Evolutionary conservation across 2,329 filamentous ascomycete genomes (phyloP).

Genomic region (Cercospora citrullina): DNA sequence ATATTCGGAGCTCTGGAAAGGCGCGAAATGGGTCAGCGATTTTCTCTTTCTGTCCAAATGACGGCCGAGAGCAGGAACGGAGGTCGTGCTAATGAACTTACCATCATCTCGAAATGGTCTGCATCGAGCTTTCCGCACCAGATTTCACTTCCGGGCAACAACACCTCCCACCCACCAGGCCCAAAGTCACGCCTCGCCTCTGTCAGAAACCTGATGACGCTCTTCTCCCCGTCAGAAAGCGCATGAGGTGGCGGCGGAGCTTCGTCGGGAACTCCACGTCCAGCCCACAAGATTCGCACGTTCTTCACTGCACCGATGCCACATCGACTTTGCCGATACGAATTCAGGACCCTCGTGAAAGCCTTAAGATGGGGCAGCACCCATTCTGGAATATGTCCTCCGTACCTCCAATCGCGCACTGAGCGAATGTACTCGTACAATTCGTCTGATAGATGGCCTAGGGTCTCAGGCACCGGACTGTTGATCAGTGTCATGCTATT

Average conservation of each 20-base stretch:
- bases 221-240: conserved; percentile 9
- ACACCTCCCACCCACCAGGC: conserved; percentile 10
- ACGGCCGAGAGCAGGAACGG: background rate
- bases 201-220: conserved; percentile 15
- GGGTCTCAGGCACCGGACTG: conserved; percentile 30
- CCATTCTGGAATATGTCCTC: conserved; percentile 40
- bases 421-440: conserved; percentile 53
- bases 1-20: conserved; percentile 5
- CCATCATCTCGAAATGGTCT: conserved; percentile 20
- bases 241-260: background rate
- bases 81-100: conserved; percentile 1
- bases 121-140: conserved; percentile 11
- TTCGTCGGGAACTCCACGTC: conserved; percentile 2
- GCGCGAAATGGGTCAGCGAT: background rate
- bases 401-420: conserved; percentile 42
- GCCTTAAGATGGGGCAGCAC: conserved; percentile 55
- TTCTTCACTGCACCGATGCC: conserved; percentile 34
- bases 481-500: conserved; percentile 37
- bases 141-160: conserved; percentile 13
- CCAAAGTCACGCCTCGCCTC: conserved; percentile 14
- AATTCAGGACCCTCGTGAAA: conserved; percentile 49
- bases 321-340: conserved; percentile 18
- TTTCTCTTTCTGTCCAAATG: background rate
- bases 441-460: conserved; percentile 64
- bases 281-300: conserved; percentile 25